A percentile compares a stretch with the other conserved stretches of the same genome.
phyloP scores from a whole-genome alignment of 2,329 filamentous ascomycete species.

The Neospermospora avenae region DNA sequence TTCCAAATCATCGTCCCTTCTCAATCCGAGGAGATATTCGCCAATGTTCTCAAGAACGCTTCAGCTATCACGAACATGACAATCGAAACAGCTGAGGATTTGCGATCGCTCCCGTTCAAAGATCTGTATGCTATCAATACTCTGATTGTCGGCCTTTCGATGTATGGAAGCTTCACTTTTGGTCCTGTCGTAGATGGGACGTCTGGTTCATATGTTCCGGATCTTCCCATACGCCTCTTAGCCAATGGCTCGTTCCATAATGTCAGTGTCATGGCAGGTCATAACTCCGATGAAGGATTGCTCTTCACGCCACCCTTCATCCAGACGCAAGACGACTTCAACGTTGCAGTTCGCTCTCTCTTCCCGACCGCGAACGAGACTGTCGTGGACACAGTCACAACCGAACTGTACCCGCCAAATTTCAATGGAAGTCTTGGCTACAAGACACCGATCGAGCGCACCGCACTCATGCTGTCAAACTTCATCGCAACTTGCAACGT shows the following conservation, averaged over 20 bases:
- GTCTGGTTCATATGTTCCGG: slow-evolving; percentile 40
- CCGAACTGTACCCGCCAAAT: slow-evolving; percentile 47
- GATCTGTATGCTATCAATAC: slow-evolving; percentile 20
- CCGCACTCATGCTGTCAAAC: slow-evolving; percentile 42
- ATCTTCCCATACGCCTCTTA: slow-evolving; percentile 43
- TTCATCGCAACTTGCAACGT: slow-evolving; percentile 49
- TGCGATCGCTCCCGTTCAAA: slow-evolving; percentile 18
- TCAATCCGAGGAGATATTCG: slow-evolving; percentile 17
- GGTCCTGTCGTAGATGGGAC: slow-evolving; percentile 46
- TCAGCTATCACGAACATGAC: slow-evolving; percentile 12
- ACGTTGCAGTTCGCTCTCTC: background rate
- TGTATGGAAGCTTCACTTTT: slow-evolving; percentile 42
- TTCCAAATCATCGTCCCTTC: slow-evolving; percentile 12
- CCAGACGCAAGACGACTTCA: slow-evolving; percentile 17
- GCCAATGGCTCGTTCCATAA: slow-evolving; percentile 43
- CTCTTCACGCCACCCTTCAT: slow-evolving; percentile 31
- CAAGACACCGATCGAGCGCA: slow-evolving; percentile 42
- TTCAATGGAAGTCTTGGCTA: slow-evolving; percentile 45
- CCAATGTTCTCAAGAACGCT: slow-evolving; percentile 17
- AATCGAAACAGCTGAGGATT: slow-evolving; percentile 15
- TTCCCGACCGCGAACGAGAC: slow-evolving; percentile 25
- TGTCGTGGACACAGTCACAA: slow-evolving; percentile 37
- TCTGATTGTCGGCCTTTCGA: slow-evolving; percentile 20
- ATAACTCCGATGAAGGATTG: slow-evolving; percentile 42
- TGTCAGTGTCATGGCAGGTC: slow-evolving; percentile 44